These are phyloP conservation scores for Psilocybe subaeruginosa DNA, from an alignment of 768 basidiomycete species.

Conservation along the genomic window DNA sequence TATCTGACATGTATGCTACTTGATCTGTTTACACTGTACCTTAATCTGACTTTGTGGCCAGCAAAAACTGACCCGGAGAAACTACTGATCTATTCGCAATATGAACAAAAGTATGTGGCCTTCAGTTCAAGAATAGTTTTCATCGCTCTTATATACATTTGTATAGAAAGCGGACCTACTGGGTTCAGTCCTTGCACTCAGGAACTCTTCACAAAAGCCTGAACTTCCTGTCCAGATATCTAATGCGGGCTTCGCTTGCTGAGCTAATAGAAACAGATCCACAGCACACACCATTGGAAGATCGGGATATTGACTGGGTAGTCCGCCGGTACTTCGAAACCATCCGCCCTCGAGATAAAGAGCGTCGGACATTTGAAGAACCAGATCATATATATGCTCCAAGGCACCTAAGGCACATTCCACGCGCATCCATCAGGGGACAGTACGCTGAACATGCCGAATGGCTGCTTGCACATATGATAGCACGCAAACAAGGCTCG, in stretches of 20 bases:
- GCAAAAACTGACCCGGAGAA: slow-evolving; percentile 23
- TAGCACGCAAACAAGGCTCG: slow-evolving; percentile 23
- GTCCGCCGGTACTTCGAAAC: slow-evolving; percentile 41
- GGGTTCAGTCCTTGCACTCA: slow-evolving; percentile 49
- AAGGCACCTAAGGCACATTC: slow-evolving; percentile 49
- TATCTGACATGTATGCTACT: slow-evolving; percentile 27
- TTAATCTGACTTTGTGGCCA: slow-evolving; percentile 2
- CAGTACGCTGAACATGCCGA: slow-evolving; percentile 57
- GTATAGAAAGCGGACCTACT: slow-evolving; percentile 44
- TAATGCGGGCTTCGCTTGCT: slow-evolving; percentile 47
- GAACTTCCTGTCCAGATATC: slow-evolving; percentile 56
- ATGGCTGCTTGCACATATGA: slow-evolving; percentile 60
- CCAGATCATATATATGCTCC: slow-evolving; percentile 38
- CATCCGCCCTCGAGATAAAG: slow-evolving; percentile 25
- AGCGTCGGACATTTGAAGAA: not conserved
- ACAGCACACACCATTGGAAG: slow-evolving; percentile 30
- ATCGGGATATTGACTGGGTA: slow-evolving; percentile 54
- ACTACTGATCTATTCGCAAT: slow-evolving; percentile 20
- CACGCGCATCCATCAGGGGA: slow-evolving; percentile 52
- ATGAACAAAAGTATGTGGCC: not conserved
- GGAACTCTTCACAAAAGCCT: slow-evolving; percentile 42
- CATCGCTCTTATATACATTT: not conserved
- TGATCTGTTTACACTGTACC: not conserved
- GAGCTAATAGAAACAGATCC: slow-evolving; percentile 42
- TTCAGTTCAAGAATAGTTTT: not conserved